Evolutionary conservation across 257 asterid genomes (phyloP), one percentile per base, ranked within the genome.

Genomic region (Knoxia roxburghii): DNA sequence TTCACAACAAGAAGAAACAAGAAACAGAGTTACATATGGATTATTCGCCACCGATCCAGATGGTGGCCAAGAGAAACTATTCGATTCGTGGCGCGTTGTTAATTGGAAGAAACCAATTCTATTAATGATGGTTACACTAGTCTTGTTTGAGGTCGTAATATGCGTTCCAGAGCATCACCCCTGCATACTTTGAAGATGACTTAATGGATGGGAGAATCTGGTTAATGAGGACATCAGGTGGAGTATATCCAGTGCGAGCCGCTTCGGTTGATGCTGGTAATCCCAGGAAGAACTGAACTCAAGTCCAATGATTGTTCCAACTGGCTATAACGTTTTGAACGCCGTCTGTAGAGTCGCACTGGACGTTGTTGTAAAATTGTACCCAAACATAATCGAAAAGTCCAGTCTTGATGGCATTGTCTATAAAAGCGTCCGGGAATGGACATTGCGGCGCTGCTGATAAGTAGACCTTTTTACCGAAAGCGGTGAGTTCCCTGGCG

Each of bases 161-260:
- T 77, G 71, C 84, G 46, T 64, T 76, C 93, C 93, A 88, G 39
- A 88, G 60, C 90, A 82, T 85, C 21, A 85, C 78, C 59, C 90
- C 93, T 40, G 84, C 89, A 67, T 87, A 87, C 69, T 78, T 87
- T 0, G 67, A 32, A 0, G 91, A 74, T 7, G 30, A 0, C 73
- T 59, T 81, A 29, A 82, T 82, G 45, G 27, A 65, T 27, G 92
- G 95, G 49, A 87, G 73, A 43, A 87, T 83, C 69, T 83, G 82
- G 26, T 72, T 51, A 24, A 72, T 77, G 40, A 87, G 73, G 58
- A 77, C 95, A 20, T 82, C 77, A 0, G 88, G 63, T 10, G 85
- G 81, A n/a, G 79, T 81, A 52, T 67, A 86, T 30, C 90, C 89
- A 17, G 81, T 73, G 0, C 79, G 71, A 0, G 86, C 89, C 2